Base-by-base conservation (phyloP, 1,284 basidiomycete genomes). In the Malassezia arunalokei region DNA sequence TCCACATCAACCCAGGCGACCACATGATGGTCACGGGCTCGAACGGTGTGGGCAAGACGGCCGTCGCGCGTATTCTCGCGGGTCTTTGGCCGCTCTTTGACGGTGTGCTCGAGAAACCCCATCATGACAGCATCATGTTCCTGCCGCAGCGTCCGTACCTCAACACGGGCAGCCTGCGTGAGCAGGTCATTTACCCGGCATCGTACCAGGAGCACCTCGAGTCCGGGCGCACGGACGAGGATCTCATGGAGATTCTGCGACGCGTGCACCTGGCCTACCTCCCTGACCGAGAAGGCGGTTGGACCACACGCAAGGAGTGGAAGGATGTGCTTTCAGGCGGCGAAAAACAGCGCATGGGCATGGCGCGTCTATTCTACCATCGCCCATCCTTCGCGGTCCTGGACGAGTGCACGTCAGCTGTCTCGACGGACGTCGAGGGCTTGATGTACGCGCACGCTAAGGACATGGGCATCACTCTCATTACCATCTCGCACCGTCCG, bases 381-480 rank as follows among this genome's bases (percentile, higher is more conserved):
- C 75, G 77, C 40, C 88, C 88, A 1, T 81, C 80, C 69, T 66
- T 62, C 30, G 68, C 59, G n/a, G 75, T 79, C 12, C 73, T 79
- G 15, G 78, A 78, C 70, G 91, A 96, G 73, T 92, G 88, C 75
- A 95, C 91, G 5, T 89, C 86, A 58, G 92, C 92, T 1, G 90
- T 98, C 6, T 94, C 89, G 8, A 89, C 87, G 51, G 92, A 96
- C 68, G 89, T 95, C 17, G 91, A 95, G 72, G 90, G 90, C 0
- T 78, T 84, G 56, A 91, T 98, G 87, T 96, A 95, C 76, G 85
- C 92, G 68, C 83, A 87, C 62, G 86, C 87, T 33, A 95, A 95
- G 75, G 79, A 82, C n/a, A 76, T 89, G 11, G 89, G 85, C 2
- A 91, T 95, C 66, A 94, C 91, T 0, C 79, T 98, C 42, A 85